Evolutionary conservation across 2,329 filamentous ascomycete species (phyloP).

Genomic region (Apiospora marii): DNA sequence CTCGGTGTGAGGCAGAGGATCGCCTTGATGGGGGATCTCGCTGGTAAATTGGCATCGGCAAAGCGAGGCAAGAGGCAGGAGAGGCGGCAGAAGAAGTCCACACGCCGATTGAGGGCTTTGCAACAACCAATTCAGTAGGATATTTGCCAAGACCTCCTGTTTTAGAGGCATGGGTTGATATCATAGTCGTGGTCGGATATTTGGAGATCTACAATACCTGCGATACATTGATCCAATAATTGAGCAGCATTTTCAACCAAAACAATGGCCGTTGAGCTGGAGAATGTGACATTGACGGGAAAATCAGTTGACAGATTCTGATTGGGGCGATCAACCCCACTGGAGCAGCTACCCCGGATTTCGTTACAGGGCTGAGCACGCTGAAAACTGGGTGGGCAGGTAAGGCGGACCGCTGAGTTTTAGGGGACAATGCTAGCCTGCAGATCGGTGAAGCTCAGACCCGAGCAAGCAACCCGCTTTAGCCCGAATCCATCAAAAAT

Average conservation of each 20-base stretch:
- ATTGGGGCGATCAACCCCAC: background rate
- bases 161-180: background rate
- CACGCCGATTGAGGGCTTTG: background rate
- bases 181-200: background rate
- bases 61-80: background rate
- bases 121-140: background rate
- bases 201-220: background rate
- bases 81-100: background rate
- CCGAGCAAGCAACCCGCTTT: background rate
- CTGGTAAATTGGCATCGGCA: background rate
- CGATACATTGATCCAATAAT: no score
- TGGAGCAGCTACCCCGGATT: background rate
- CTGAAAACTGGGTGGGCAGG: background rate
- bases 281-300: background rate
- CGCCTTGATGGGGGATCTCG: background rate
- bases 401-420: background rate
- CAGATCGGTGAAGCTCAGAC: background rate
- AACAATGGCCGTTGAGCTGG: no score
- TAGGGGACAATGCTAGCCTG: background rate
- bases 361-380: background rate
- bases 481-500: slow-evolving; percentile 14
- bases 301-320: background rate
- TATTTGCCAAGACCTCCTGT: background rate
- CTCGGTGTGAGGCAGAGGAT: background rate
- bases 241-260: no score